Percentiles rank a stretch among this genome's conserved stretches.
Evolutionary conservation across 1,284 basidiomycete species (phyloP).

Genomic region (Ustilago curta): DNA sequence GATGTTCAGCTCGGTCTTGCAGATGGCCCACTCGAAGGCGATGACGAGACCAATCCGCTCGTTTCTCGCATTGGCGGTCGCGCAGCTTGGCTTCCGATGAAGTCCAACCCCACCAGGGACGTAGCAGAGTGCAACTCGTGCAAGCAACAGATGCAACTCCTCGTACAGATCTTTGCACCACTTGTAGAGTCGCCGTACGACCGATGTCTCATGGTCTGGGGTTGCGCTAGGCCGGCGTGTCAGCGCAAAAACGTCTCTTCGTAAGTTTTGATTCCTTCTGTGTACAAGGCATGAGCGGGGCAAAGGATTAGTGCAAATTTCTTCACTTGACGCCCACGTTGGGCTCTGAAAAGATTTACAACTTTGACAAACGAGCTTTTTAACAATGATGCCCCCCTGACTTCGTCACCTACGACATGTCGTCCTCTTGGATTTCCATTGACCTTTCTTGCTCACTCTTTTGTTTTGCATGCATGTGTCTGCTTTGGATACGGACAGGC

Average conservation of each 20-base stretch:
- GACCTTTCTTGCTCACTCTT: constrained; percentile 12
- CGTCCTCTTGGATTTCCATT: constrained; percentile 4
- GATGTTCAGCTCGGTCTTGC: constrained; percentile 64
- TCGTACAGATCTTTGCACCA: constrained; percentile 68
- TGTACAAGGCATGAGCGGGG: constrained; percentile 15
- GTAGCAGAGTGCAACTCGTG: constrained; percentile 55
- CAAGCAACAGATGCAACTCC: constrained; percentile 64
- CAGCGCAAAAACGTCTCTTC: constrained; percentile 58
- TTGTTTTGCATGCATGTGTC: background rate
- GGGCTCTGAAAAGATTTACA: constrained; percentile 61
- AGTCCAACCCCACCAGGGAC: constrained; percentile 37
- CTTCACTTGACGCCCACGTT: constrained; percentile 67
- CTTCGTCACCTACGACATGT: constrained; percentile 7
- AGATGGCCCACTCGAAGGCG: constrained; percentile 61
- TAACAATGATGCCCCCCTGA: constrained; percentile 66
- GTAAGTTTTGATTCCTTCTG: too few relatives aligned
- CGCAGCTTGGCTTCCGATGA: constrained; percentile 63
- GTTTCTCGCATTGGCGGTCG: constrained; percentile 67
- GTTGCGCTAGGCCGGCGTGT: constrained; percentile 60
- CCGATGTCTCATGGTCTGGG: constrained; percentile 66
- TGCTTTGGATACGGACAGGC: constrained; percentile 29
- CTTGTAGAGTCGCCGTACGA: constrained; percentile 65
- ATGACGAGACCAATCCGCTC: constrained; percentile 66
- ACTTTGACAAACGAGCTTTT: constrained; percentile 69
- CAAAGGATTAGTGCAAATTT: constrained; percentile 68